A percentile compares a stretch with the other conserved stretches of the same genome.
These are phyloP conservation scores for Azolla pinnata DNA, from an alignment of 75 land plant species.

Conservation along the genomic window DNA sequence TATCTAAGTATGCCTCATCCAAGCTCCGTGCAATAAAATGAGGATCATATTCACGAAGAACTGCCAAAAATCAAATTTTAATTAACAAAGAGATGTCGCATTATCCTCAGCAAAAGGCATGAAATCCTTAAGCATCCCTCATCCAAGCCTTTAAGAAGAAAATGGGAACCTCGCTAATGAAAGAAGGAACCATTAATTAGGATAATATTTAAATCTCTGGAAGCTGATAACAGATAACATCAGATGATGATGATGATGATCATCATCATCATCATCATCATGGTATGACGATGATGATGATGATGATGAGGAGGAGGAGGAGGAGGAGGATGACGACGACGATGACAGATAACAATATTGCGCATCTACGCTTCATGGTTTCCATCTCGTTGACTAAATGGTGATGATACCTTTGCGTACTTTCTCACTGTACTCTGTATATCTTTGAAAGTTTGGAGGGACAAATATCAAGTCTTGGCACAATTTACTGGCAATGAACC, in stretches of 20 bases:
- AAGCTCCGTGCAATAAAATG: conserved; percentile 70
- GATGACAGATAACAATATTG: too few relatives aligned
- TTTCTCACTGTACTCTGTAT: conserved; percentile 56
- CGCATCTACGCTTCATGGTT: neutral
- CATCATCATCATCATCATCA: too few relatives aligned
- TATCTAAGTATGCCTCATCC: conserved; percentile 89
- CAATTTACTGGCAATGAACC: conserved; percentile 72
- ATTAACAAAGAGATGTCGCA: too few relatives aligned
- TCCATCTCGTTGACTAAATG: neutral
- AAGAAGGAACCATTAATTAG: too few relatives aligned
- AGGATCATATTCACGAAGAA: conserved; percentile 59
- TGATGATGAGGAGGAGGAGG: too few relatives aligned
- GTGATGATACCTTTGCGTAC: neutral
- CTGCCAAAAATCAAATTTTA: conserved; percentile 20
- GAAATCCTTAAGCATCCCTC: too few relatives aligned
- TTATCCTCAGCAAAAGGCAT: too few relatives aligned
- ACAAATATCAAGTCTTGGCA: conserved; percentile 76
- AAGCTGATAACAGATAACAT: too few relatives aligned
- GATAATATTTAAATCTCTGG: neutral
- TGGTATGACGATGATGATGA: too few relatives aligned
- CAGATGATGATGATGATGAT: neutral
- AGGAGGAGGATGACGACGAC: too few relatives aligned
- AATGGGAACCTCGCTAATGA: too few relatives aligned
- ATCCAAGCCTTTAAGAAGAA: too few relatives aligned
- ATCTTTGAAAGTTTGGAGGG: conserved; percentile 65